Evolutionary conservation across 2,329 filamentous ascomycete species (phyloP), one percentile per base, ranked within the genome.

Genomic region (Exophiala sideris): DNA sequence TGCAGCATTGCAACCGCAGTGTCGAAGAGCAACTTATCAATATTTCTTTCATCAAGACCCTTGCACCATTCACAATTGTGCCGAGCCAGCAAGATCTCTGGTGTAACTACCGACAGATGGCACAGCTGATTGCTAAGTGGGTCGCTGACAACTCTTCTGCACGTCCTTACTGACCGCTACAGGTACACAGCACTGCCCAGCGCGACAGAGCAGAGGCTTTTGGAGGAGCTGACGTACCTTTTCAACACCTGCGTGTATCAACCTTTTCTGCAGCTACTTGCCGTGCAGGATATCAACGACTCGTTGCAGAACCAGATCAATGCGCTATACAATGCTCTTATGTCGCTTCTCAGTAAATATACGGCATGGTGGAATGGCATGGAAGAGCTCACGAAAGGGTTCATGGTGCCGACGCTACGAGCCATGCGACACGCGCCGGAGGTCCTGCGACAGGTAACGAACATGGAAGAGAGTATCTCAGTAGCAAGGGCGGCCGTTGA

Each of bases 91-190:
- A 56, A 34, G 53, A 61, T 29, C 39, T 62, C 7, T 62, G 59
- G 59, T 57, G 45, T 8, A 63, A 50, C 24, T 64, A 60, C 41
- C 51, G 54, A 40, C 62, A 64, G 46, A 53, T 48, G 41, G 54
- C 52, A 2, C 38, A 50, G 21, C 52, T 64, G 21, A 59, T 62
- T 35, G 33, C 48, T n/a, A 40, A 45, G 61, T 62, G 39, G 48
- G 58, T 40, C 16, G 12, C 6, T 7, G 14, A 33, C 7, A 8
- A 29, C 7, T 29, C 24, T 5, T 29, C 4, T 29, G 24, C 16
- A 32, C 16, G 32, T 7, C n/a, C 14, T 21, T 9, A 14, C 57
- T 62, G 42, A 60, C 42, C 45, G 16, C 10, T 21, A 6, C 33
- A 64, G 60, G 20, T 49, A 62, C 36, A 39, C 54, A 9, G 50